phyloP scores from a whole-genome alignment of 345 rosid genomes.

The Hypericum androsaemum region DNA sequence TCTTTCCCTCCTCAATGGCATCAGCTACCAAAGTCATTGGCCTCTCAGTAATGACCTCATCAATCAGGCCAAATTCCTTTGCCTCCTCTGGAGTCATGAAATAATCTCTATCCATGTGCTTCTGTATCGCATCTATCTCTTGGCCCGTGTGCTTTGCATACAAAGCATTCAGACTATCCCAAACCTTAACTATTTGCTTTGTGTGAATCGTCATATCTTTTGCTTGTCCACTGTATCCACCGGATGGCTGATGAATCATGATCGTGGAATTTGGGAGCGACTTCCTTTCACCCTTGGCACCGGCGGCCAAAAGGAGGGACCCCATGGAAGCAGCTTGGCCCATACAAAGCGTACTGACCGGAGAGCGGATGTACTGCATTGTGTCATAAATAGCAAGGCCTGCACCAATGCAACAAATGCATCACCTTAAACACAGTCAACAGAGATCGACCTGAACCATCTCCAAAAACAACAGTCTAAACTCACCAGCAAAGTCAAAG shows the following conservation, averaged over 20 bases:
- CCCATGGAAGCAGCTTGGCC: constrained; percentile 99
- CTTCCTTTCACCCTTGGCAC: constrained; percentile 83
- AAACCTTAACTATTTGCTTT: constrained; percentile 81
- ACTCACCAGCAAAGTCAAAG: too few species aligned
- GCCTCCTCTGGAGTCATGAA: constrained; percentile 95
- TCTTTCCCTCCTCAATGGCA: constrained; percentile 56
- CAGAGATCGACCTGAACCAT: too few species aligned
- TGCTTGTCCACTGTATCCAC: constrained; percentile 96
- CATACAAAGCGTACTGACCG: constrained; percentile 78
- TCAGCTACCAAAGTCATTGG: constrained; percentile 76
- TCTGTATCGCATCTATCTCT: constrained; percentile 59
- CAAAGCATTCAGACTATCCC: constrained; percentile 75
- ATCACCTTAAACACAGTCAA: too few species aligned
- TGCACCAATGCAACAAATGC: constrained; percentile 12
- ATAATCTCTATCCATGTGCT: constrained; percentile 93
- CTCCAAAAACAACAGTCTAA: background rate
- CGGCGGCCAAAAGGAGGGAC: constrained; percentile 93
- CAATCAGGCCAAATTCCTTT: constrained; percentile 91
- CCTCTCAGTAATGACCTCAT: constrained; percentile 84
- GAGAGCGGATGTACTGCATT: constrained; percentile 91
- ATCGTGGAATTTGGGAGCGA: constrained; percentile 87
- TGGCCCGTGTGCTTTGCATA: constrained; percentile 76
- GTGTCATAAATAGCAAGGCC: constrained; percentile 98
- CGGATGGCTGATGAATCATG: constrained; percentile 99
- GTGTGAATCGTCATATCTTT: constrained; percentile 90